Percentiles rank a stretch among this genome's conserved stretches.
Evolutionary conservation across 257 asterid species (phyloP).

Genomic region (Cordia subcordata): DNA sequence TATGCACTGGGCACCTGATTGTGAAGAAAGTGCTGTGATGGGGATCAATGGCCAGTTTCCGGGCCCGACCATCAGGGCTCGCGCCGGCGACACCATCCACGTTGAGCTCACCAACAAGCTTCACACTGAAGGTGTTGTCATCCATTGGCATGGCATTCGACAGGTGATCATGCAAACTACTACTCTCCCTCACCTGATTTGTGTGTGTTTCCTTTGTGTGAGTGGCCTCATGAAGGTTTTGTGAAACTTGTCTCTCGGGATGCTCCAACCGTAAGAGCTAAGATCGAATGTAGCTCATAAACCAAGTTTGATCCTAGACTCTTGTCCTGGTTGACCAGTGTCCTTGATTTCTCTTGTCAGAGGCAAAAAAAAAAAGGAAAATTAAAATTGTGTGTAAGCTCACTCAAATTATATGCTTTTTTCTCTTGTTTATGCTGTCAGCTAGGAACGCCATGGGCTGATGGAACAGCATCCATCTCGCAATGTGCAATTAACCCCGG

Average conservation of each 20-base stretch:
- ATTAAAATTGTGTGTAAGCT: too few relatives aligned
- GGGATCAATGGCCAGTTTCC: constrained; percentile 75
- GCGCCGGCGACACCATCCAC: constrained; percentile 54
- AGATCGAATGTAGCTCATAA: too few relatives aligned
- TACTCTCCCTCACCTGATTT: background rate
- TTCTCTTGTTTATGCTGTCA: constrained; percentile 14
- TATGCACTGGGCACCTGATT: constrained; percentile 69
- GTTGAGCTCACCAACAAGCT: constrained; percentile 65
- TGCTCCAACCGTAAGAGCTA: too few relatives aligned
- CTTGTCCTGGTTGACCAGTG: too few relatives aligned
- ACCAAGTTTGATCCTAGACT: too few relatives aligned
- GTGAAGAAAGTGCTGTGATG: constrained; percentile 49
- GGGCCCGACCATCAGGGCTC: constrained; percentile 75
- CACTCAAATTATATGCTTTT: background rate
- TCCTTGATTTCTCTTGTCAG: too few relatives aligned
- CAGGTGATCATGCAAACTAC: constrained; percentile 35
- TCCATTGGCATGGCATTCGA: constrained; percentile 89
- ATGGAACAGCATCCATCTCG: constrained; percentile 78
- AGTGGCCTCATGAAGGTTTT: background rate
- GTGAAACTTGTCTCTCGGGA: too few relatives aligned
- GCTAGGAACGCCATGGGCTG: constrained; percentile 94
- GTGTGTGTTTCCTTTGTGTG: background rate
- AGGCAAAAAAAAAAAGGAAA: too few relatives aligned
- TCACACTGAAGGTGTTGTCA: constrained; percentile 64
- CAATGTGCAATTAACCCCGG: constrained; percentile 82